A percentile compares a stretch with the other conserved stretches of the same genome.
phyloP scores from a whole-genome alignment of 2,329 filamentous ascomycete species.

The Venturia nashicola region DNA sequence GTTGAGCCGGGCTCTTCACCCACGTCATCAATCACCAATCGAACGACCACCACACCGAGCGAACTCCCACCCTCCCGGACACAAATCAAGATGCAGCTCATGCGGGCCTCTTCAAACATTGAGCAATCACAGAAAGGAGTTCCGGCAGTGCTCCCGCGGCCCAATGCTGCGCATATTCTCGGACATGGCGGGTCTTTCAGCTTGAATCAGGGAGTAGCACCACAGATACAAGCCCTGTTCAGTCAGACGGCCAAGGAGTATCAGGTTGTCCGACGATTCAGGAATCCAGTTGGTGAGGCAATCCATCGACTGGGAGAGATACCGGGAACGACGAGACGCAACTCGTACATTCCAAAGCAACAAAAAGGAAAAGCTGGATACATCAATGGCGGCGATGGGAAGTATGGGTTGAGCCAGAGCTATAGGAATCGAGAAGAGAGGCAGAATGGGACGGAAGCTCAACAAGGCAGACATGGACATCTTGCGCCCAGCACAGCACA shows the following conservation, averaged over 20 bases:
- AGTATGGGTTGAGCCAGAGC: background rate
- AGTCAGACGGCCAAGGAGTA: constrained; percentile 63
- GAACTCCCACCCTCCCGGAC: constrained; percentile 43
- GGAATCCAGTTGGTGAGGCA: constrained; percentile 56
- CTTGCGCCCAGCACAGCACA: background rate
- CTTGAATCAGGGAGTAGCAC: constrained; percentile 31
- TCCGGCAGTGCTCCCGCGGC: constrained; percentile 25
- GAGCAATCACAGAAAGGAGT: constrained; percentile 43
- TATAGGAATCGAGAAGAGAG: constrained; percentile 2
- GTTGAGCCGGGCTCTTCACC: constrained; percentile 15
- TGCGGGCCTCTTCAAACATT: constrained; percentile 59
- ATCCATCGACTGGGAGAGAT: constrained; percentile 42
- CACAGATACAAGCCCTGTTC: constrained; percentile 37
- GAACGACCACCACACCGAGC: constrained; percentile 23
- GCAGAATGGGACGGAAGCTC: background rate
- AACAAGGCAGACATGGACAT: background rate
- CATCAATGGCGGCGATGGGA: background rate
- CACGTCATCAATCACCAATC: constrained; percentile 7
- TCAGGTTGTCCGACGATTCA: constrained; percentile 58
- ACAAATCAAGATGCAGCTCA: constrained; percentile 64
- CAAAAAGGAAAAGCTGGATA: background rate
- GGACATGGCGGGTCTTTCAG: constrained; percentile 13
- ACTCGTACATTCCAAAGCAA: constrained; percentile 10
- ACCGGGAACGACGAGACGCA: constrained; percentile 28
- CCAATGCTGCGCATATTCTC: constrained; percentile 23